Base-by-base conservation (phyloP, 1,139 yeast species). In the Hemisphaericaspora subhashii region DNA sequence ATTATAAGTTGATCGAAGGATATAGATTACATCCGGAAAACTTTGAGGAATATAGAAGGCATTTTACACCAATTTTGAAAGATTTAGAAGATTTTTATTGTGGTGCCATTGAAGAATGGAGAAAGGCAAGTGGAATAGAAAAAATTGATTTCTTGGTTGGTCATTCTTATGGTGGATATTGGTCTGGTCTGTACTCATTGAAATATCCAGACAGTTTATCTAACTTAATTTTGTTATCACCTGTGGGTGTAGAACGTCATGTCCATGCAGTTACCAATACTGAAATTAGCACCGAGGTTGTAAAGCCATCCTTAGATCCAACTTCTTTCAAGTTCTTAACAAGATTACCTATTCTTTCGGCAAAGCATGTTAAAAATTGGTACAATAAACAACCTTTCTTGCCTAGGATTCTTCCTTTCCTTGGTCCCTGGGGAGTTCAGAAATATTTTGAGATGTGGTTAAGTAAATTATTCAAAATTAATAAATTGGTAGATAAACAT, bases 181-280 rank as follows among this genome's bases (percentile, higher is more conserved):
- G 77, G 77, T 60, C 68, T 21, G 73, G 66, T 3, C 66, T 73
- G 1, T 72, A 67, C 47, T 57, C 74, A 0, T 49, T 66, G 12
- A 60, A 47, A 37, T 46, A 62, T 40, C 94, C 96, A 0, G 67
- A 74, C 1, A 68, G 73, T 3, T 73, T 92, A n/a, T 66, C 77
- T 18, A 78, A 79, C 46, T 66, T 92, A 44, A 73, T 88, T 24
- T 68, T 92, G 27, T 81, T 87, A 2, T 86, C 96, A 1, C 98
- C 98, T 0, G 95, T 90, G 0, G 98, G 97, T 0, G 86, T 92
- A 17, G 95, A 87, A 50, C 68, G 87, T 38, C 80, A 79, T 40
- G 77, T 83, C 1, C 81, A 73, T 53, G 82, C 89, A 0, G 62
- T 83, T 2, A 72, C 77, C 21, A 77, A 79, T 43, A 69, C 17